Conservation (phyloP, 73 alveolate species). For the Paramecium biaurelia region DNA sequence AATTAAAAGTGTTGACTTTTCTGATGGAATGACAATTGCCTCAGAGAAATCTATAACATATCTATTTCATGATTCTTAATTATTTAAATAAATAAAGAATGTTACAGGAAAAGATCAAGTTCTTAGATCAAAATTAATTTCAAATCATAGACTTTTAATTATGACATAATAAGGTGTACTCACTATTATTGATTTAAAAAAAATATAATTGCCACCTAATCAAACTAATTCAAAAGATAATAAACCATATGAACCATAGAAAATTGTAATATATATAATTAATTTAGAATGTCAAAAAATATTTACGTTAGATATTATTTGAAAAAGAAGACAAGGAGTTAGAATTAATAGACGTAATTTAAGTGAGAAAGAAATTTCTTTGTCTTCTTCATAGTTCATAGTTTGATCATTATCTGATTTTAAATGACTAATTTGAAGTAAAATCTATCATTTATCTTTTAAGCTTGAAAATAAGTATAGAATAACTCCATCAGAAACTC, state of each 20-base stretch:
- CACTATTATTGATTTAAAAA: neutral
- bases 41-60: slow-evolving; percentile 5
- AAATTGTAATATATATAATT: neutral
- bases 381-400: neutral
- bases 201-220: neutral
- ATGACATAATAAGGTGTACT: neutral
- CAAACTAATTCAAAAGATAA: neutral
- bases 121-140: neutral
- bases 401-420: neutral
- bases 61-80: neutral
- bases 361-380: neutral
- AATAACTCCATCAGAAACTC: neutral
- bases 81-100: neutral
- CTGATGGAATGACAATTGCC: neutral
- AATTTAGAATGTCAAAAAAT: neutral
- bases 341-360: neutral
- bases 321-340: neutral
- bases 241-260: neutral
- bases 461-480: neutral
- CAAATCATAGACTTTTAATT: neutral
- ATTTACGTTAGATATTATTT: neutral
- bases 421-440: neutral
- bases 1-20: slow-evolving; percentile 35
- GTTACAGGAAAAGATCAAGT: slow-evolving; percentile 9
- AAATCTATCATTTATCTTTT: too few relatives aligned